Evolutionary conservation across 345 rosid species (phyloP).

Genomic region (Physaria fendleri): DNA sequence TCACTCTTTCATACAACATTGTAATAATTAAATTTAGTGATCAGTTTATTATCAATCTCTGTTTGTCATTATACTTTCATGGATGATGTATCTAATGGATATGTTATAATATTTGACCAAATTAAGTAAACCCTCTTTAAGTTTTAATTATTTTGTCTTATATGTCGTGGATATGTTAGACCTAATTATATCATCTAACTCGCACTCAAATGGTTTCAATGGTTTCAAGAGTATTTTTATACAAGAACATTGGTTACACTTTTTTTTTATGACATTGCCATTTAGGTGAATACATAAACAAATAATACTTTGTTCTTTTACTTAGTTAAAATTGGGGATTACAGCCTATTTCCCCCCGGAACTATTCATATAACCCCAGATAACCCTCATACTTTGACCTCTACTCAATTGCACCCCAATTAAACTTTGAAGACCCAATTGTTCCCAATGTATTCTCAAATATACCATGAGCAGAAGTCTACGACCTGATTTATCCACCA

Average conservation of each 20-base stretch:
- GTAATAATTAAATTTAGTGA: not conserved
- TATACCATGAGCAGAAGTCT: too few species aligned
- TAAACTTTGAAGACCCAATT: too few species aligned
- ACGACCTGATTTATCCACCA: too few species aligned
- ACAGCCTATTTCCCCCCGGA: too few species aligned
- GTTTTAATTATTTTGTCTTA: conserved; percentile 22
- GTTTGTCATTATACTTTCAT: not conserved
- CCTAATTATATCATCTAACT: conserved; percentile 17
- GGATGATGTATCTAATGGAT: not conserved
- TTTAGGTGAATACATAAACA: not conserved
- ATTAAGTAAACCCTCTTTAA: conserved; percentile 17
- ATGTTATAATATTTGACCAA: conserved; percentile 15
- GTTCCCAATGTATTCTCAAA: too few species aligned
- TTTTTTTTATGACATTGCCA: not conserved
- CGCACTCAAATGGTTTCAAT: not conserved
- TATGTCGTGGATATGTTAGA: conserved; percentile 8
- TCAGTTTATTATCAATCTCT: not conserved
- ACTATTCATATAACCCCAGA: too few species aligned
- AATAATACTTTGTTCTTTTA: not conserved
- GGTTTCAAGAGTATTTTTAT: too few species aligned
- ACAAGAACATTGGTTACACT: not conserved
- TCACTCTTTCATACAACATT: conserved; percentile 14
- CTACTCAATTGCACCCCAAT: too few species aligned
- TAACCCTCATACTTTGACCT: too few species aligned
- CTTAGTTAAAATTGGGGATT: too few species aligned